Percentiles rank a stretch among this genome's conserved stretches.
Conservation (phyloP, 306 rosid species). For the Sphenostylis stenocarpa region DNA sequence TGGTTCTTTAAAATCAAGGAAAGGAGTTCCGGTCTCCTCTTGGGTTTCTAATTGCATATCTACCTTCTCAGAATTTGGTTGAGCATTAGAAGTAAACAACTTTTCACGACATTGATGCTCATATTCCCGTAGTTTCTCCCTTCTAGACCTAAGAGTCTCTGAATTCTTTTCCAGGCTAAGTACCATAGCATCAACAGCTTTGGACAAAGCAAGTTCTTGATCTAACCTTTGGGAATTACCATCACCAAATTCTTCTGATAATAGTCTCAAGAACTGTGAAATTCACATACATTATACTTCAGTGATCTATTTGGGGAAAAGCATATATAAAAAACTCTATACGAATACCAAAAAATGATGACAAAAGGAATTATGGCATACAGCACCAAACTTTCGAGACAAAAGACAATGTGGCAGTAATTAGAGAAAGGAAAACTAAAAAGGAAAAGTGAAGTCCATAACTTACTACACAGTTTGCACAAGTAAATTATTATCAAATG, state of each 20-base stretch:
- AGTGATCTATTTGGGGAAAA: neutral
- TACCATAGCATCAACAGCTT: conserved; percentile 65
- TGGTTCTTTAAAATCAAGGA: conserved; percentile 39
- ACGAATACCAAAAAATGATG: neutral
- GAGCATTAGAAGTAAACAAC: conserved; percentile 49
- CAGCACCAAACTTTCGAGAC: neutral
- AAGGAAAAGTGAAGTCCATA: neutral
- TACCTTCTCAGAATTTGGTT: conserved; percentile 45
- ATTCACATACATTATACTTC: conserved; percentile 23
- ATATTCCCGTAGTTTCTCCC: conserved; percentile 61
- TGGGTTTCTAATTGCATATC: conserved; percentile 45
- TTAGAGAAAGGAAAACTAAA: neutral
- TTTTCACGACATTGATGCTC: conserved; percentile 77
- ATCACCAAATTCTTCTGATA: conserved; percentile 60
- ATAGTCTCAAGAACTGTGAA: conserved; percentile 78
- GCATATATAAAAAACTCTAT: neutral
- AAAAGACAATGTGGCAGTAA: neutral
- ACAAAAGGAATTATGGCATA: neutral
- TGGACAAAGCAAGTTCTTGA: conserved; percentile 77
- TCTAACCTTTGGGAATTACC: conserved; percentile 52
- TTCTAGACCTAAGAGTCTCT: conserved; percentile 49
- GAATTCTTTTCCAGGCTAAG: conserved; percentile 51
- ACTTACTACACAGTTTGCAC: neutral
- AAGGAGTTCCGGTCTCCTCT: conserved; percentile 33
- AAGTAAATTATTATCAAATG: neutral